These are phyloP conservation scores for Adiantum capillusveneris DNA, from an alignment of 75 land plant genomes.

Conservation along the genomic window DNA sequence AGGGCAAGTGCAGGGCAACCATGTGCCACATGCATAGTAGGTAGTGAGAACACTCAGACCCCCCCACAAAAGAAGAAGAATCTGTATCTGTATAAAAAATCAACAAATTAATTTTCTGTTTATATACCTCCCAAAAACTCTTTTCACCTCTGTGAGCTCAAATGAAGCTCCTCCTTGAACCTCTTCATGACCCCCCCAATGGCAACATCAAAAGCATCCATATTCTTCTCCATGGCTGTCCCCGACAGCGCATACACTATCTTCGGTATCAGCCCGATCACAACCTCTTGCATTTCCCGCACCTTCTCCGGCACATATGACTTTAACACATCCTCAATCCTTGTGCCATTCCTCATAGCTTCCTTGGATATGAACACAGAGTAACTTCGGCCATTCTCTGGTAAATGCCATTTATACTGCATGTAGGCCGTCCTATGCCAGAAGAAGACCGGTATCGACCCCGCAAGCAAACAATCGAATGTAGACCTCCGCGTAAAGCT, in stretches of 20 bases:
- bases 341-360: conserved; percentile 39
- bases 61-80: too few species aligned
- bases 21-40: too few species aligned
- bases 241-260: conserved; percentile 30
- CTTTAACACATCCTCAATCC: conserved; percentile 27
- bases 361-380: conserved; percentile 59
- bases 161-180: conserved; percentile 4
- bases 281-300: conserved; percentile 42
- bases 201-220: conserved; percentile 69
- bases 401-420: conserved; percentile 67
- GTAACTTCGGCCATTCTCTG: conserved; percentile 36
- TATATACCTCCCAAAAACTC: too few species aligned
- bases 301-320: conserved; percentile 25
- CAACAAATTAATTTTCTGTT: too few species aligned
- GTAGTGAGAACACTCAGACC: too few species aligned
- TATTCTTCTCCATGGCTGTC: conserved; percentile 9
- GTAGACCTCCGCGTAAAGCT: conserved; percentile 66
- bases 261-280: conserved; percentile 43
- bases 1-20: too few species aligned
- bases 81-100: too few species aligned
- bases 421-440: conserved; percentile 52
- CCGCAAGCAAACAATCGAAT: conserved; percentile 75
- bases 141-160: background rate
- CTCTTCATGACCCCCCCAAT: conserved; percentile 54
- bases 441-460: conserved; percentile 77